These are phyloP conservation scores for Neonectria faginata DNA, from an alignment of 2,329 filamentous ascomycete genomes.

Conservation along the genomic window DNA sequence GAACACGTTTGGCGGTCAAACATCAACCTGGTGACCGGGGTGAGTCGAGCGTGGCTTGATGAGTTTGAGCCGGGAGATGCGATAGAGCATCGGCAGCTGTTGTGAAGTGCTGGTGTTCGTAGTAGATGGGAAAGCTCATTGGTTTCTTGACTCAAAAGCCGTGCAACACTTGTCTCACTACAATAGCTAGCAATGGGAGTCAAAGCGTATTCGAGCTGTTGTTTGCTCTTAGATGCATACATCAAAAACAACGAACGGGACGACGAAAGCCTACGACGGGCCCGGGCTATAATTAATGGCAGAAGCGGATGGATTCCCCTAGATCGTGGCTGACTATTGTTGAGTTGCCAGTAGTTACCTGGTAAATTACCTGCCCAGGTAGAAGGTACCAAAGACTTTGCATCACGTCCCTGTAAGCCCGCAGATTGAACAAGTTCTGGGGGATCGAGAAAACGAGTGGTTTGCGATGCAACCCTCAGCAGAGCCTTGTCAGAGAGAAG, in stretches of 20 bases:
- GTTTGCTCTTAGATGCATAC: not conserved
- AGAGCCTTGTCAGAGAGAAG: not conserved
- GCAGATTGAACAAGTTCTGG: not conserved
- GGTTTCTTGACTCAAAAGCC: not conserved
- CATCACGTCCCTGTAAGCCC: not conserved
- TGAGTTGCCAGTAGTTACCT: not conserved
- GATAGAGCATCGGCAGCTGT: not conserved
- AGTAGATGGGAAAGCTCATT: not conserved
- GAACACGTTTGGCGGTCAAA: slow-evolving; percentile 7
- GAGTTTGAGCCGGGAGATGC: slow-evolving; percentile 1
- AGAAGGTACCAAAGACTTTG: not conserved
- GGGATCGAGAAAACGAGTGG: not conserved
- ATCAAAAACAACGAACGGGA: not conserved
- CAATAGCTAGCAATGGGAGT: not conserved
- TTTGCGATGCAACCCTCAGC: not conserved
- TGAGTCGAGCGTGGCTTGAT: slow-evolving; percentile 3
- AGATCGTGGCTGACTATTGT: not conserved
- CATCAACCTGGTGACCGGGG: slow-evolving; percentile 7
- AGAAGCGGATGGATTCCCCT: not conserved
- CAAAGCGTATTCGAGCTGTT: not conserved
- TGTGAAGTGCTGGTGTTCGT: not conserved
- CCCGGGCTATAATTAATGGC: not conserved
- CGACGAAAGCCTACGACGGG: not conserved
- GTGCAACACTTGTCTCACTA: not conserved
- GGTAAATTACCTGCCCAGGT: too few species aligned